Conservation (phyloP, 2,329 filamentous ascomycete genomes). For the Ilyonectria destructans region DNA sequence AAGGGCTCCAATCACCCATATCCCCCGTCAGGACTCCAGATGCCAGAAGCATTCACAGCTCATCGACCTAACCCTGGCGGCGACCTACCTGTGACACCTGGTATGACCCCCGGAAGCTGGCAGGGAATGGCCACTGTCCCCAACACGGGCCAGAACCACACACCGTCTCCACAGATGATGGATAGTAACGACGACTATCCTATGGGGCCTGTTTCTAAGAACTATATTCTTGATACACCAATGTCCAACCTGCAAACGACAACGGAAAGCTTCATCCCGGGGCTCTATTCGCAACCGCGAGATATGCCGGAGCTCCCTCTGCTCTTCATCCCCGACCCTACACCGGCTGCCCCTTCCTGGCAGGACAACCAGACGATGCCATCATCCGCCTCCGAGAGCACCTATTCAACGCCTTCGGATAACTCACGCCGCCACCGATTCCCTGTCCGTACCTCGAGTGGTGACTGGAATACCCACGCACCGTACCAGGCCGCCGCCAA, state of each 20-base stretch:
- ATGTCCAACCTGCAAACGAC: conserved; percentile 38
- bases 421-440: conserved; percentile 50
- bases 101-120: conserved; percentile 45
- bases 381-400: conserved; percentile 65
- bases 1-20: conserved; percentile 39
- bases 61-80: conserved; percentile 29
- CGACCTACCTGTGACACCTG: conserved; percentile 28
- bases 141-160: conserved; percentile 32
- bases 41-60: conserved; percentile 37
- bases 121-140: conserved; percentile 32
- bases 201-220: conserved; percentile 37
- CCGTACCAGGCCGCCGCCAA: conserved; percentile 44
- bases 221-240: conserved; percentile 45
- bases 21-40: conserved; percentile 39
- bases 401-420: conserved; percentile 64
- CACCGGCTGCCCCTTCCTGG: conserved; percentile 45
- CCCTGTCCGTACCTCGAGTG: conserved; percentile 48
- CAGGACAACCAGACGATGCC: conserved; percentile 60
- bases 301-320: conserved; percentile 42
- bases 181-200: conserved; percentile 41
- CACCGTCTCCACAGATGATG: conserved; percentile 33
- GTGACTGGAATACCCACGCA: conserved; percentile 54
- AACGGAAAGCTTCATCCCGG: conserved; percentile 34
- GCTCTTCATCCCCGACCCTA: conserved; percentile 45
- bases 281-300: conserved; percentile 45